Percentiles rank a stretch among this genome's conserved stretches.
Conservation (phyloP, 2,329 filamentous ascomycete species). For the Lachnellula arida region DNA sequence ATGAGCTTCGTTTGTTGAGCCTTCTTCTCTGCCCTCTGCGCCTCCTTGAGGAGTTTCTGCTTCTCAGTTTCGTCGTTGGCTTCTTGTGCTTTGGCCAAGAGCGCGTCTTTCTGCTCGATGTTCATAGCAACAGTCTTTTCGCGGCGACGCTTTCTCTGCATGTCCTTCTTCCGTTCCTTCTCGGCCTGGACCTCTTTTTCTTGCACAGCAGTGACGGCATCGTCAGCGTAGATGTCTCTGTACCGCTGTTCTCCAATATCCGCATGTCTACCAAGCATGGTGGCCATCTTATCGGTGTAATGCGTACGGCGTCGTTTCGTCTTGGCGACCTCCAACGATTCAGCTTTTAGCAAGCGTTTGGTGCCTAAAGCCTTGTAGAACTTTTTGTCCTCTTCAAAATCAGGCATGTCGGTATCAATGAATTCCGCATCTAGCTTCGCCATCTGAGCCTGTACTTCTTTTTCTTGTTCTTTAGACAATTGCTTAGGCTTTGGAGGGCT, state of each 20-base stretch:
- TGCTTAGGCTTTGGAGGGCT: constrained; percentile 42
- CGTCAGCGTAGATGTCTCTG: constrained; percentile 69
- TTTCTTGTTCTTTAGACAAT: constrained; percentile 56
- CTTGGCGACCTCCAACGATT: constrained; percentile 57
- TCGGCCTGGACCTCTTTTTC: constrained; percentile 87
- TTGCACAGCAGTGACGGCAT: constrained; percentile 80
- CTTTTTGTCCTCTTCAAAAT: constrained; percentile 46
- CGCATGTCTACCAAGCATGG: constrained; percentile 63
- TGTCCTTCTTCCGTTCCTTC: constrained; percentile 99
- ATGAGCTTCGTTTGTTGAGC: constrained; percentile 85
- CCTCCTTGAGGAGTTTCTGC: constrained; percentile 75
- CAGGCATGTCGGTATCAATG: constrained; percentile 51
- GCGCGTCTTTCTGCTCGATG: constrained; percentile 83
- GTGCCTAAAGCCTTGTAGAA: constrained; percentile 51
- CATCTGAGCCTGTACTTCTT: constrained; percentile 64
- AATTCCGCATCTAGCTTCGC: constrained; percentile 53
- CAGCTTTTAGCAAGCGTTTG: constrained; percentile 67
- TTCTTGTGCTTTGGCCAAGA: constrained; percentile 70
- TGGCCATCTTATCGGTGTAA: constrained; percentile 53
- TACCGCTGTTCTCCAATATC: constrained; percentile 71
- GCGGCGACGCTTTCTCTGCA: constrained; percentile 93
- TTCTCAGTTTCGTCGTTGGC: constrained; percentile 80
- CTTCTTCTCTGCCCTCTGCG: constrained; percentile 88
- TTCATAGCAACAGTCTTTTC: constrained; percentile 95
- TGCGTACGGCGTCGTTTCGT: constrained; percentile 59